Evolutionary conservation across 2,329 filamentous ascomycete species (phyloP).

Genomic region (Ophiostoma ulmi): DNA sequence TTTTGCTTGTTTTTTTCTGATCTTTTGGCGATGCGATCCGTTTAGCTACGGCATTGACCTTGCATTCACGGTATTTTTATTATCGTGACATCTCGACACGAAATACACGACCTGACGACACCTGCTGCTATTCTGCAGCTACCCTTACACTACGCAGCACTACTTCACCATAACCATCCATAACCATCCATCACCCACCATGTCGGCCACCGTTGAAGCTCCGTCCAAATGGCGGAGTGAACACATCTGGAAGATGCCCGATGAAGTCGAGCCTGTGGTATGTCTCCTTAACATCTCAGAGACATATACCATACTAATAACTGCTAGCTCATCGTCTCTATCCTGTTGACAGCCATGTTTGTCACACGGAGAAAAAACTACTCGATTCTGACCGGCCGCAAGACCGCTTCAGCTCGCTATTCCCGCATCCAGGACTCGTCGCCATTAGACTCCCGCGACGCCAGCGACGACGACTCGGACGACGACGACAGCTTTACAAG

Average conservation of each 20-base stretch:
- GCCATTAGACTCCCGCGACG: background rate
- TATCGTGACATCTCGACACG: background rate
- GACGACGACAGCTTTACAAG: background rate
- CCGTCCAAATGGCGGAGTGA: constrained; percentile 22
- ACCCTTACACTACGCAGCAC: background rate
- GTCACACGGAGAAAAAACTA: constrained; percentile 17
- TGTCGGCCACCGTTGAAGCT: constrained; percentile 14
- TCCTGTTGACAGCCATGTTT: constrained; percentile 22
- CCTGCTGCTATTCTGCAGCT: background rate
- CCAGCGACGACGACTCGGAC: background rate
- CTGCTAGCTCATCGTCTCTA: constrained; percentile 19
- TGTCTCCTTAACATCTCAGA: background rate
- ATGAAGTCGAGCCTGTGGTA: constrained; percentile 21
- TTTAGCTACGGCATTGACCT: background rate
- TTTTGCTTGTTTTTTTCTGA: background rate
- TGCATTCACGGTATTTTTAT: background rate
- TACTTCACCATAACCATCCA: background rate
- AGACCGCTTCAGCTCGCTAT: background rate
- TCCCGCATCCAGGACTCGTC: constrained; percentile 11
- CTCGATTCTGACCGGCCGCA: constrained; percentile 9
- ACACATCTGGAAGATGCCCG: constrained; percentile 23
- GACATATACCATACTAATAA: background rate
- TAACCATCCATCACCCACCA: background rate
- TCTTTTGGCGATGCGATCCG: background rate
- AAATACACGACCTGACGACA: background rate